Conservation (phyloP, 2,329 filamentous ascomycete genomes). For the Gyromitra esculenta region DNA sequence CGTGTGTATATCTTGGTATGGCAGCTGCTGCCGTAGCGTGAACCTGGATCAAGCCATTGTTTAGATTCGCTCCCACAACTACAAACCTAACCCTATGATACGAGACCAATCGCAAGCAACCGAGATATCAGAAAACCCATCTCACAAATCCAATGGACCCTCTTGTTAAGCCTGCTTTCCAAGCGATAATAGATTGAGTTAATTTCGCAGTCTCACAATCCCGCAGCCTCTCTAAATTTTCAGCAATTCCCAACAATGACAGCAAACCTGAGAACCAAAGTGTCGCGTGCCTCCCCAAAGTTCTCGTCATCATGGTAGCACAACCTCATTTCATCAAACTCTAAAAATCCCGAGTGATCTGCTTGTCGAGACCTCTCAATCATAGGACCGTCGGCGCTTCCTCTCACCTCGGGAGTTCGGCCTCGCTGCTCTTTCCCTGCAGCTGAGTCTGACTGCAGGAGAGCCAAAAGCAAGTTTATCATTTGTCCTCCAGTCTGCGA, state of each 20-base stretch:
- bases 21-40: not conserved
- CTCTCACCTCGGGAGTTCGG: slow-evolving; percentile 37
- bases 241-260: not conserved
- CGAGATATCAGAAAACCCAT: slow-evolving; percentile 11
- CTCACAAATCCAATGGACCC: not conserved
- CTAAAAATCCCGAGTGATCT: slow-evolving; percentile 25
- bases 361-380: not conserved
- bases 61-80: not conserved
- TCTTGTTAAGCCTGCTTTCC: slow-evolving; percentile 6
- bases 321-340: slow-evolving; percentile 5
- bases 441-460: slow-evolving; percentile 20
- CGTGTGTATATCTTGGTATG: slow-evolving; percentile 31
- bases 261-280: not conserved
- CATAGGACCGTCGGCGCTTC: not conserved
- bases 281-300: slow-evolving; percentile 39
- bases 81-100: slow-evolving; percentile 19
- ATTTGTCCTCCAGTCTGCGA: slow-evolving; percentile 1
- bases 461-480: slow-evolving; percentile 32
- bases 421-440: slow-evolving; percentile 23
- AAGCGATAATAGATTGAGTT: slow-evolving; percentile 33
- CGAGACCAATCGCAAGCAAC: not conserved
- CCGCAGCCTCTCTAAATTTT: not conserved
- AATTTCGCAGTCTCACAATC: slow-evolving; percentile 22
- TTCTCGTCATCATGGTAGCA: slow-evolving; percentile 10
- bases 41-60: not conserved